Conservation (phyloP, 306 rosid genomes). For the Fragaria ananassa region DNA sequence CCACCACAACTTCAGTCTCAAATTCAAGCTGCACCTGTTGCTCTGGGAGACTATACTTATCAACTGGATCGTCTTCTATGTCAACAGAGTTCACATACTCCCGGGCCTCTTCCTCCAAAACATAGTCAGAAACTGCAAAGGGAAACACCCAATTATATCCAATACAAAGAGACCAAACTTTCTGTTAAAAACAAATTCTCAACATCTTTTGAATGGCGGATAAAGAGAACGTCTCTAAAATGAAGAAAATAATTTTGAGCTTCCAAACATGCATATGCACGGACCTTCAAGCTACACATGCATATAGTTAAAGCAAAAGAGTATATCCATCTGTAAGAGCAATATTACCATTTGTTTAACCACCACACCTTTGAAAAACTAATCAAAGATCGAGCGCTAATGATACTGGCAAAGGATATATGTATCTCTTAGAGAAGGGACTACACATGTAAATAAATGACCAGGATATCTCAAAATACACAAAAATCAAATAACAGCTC, state of each 20-base stretch:
- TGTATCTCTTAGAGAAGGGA: neutral
- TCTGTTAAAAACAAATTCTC: neutral
- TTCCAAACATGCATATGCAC: neutral
- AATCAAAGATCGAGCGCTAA: neutral
- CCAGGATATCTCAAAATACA: neutral
- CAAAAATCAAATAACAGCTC: neutral
- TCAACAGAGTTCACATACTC: slow-evolving; percentile 67
- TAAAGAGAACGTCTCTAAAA: neutral
- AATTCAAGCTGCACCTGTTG: slow-evolving; percentile 60
- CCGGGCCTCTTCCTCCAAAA: slow-evolving; percentile 76
- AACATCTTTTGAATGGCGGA: neutral
- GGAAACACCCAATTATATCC: slow-evolving; percentile 27
- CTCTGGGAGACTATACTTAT: slow-evolving; percentile 85
- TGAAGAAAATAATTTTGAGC: neutral
- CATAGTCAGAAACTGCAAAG: slow-evolving; percentile 62
- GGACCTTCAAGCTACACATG: neutral
- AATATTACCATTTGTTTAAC: neutral
- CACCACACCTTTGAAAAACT: neutral
- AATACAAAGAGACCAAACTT: neutral
- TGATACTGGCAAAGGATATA: too few species aligned
- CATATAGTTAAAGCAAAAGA: neutral
- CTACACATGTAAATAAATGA: neutral
- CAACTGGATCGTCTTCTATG: slow-evolving; percentile 80
- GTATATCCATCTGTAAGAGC: neutral
- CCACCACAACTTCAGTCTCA: slow-evolving; percentile 73